Base-by-base conservation (phyloP, 148 eudicot species). In the Dianthus caryophyllus region DNA sequence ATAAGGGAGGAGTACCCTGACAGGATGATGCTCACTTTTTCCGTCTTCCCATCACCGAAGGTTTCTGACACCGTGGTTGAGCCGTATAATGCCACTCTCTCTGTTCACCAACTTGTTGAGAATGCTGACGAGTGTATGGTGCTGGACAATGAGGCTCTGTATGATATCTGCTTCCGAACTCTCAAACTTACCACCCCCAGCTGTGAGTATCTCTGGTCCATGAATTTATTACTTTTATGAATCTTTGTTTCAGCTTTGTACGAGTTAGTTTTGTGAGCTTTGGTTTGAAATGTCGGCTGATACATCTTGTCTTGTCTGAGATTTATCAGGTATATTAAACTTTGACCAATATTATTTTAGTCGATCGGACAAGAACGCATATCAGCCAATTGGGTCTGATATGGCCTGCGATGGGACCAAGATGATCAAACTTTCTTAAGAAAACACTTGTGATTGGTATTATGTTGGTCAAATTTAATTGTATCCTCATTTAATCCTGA, bases 81-180 rank as follows among this genome's bases (percentile, higher is more conserved):
- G 73, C 92, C 91, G 16, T 86, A 86, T 71, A 86, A 86, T 70
- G 91, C 91, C 38, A 86, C 91, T 7, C 88, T 86, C 39, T 87
- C 87, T 49, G 87, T 84, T 61, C 89, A 87, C 74, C 92, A 87
- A 74, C 88, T 87, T 71, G 92, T 84, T 62, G 92, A 87, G 77
- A 87, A 87, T 79, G 92, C 88, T 22, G 92, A 87, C 61, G 92
- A 87, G 72, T 80, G 86, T 71, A 73, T 80, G 82, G 82, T 82
- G 72, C 71, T 82, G 1, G 44, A 41, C 44, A 41, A 41, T 41
- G 44, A 41, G 44, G 44, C 44, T 4, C 10, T 41, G 44, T 41
- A 41, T 41, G 44, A 41, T 41, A 41, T 41, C 10, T 41, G 44
- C 44, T 41, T 41, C 44, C 6, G 44, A 13, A 41, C 44, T 41